Evolutionary conservation across 2,329 filamentous ascomycete species (phyloP).

Genomic region (Graphiopsis chlorocephala): DNA sequence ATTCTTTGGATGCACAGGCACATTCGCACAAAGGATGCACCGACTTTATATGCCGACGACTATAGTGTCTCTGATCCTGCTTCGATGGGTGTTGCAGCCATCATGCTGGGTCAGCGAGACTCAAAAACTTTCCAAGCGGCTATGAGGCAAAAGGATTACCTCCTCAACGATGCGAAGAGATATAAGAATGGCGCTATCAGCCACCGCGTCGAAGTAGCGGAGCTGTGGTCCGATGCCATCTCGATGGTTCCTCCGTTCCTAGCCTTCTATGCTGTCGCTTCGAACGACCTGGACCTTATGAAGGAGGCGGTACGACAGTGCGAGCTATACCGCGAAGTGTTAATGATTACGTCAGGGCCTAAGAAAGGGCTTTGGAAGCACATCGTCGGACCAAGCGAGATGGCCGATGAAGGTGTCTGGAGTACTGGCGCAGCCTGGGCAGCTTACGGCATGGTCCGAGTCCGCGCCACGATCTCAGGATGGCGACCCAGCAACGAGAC

Average conservation of each 20-base stretch:
- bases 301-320: constrained; percentile 42
- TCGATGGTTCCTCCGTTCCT: constrained; percentile 53
- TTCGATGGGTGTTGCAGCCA: constrained; percentile 44
- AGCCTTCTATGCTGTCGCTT: constrained; percentile 46
- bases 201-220: constrained; percentile 43
- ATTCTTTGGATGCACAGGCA: constrained; percentile 37
- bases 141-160: constrained; percentile 40
- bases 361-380: constrained; percentile 44
- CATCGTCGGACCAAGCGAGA: constrained; percentile 39
- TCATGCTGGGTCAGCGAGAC: constrained; percentile 42
- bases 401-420: constrained; percentile 43
- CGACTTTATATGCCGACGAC: constrained; percentile 36
- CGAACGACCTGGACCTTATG: constrained; percentile 35
- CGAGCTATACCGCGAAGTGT: constrained; percentile 41
- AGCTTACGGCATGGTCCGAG: constrained; percentile 46
- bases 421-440: constrained; percentile 51
- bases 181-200: constrained; percentile 49
- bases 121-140: constrained; percentile 38
- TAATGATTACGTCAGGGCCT: constrained; percentile 30
- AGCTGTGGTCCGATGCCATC: constrained; percentile 51
- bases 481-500: constrained; percentile 27
- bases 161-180: constrained; percentile 40
- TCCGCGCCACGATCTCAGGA: constrained; percentile 44
- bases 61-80: constrained; percentile 44
- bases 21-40: constrained; percentile 29